phyloP scores from a whole-genome alignment of 1,284 basidiomycete genomes.

The Ceratorhiza oryzae-sativae region DNA sequence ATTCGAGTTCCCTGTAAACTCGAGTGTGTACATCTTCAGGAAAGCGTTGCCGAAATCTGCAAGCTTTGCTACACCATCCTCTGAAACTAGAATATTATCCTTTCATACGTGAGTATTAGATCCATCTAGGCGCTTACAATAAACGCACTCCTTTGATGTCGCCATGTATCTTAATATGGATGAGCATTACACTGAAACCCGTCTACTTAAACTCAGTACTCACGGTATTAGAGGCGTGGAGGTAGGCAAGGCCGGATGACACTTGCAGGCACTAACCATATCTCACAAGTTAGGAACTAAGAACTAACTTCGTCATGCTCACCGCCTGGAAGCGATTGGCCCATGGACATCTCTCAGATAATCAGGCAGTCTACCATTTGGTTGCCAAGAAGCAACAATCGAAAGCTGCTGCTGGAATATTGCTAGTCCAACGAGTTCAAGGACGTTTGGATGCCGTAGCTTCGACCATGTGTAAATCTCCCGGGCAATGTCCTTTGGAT shows the following conservation, averaged over 20 bases:
- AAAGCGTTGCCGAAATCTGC: background rate
- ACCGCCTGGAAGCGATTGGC: background rate
- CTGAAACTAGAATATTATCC: background rate
- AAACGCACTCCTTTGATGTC: conserved; percentile 6
- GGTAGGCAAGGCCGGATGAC: background rate
- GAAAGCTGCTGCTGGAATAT: background rate
- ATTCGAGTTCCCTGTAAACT: background rate
- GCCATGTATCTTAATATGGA: background rate
- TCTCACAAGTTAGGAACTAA: too few relatives aligned
- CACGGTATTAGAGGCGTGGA: background rate
- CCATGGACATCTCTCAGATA: background rate
- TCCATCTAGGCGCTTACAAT: too few relatives aligned
- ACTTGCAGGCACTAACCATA: background rate
- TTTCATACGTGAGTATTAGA: background rate
- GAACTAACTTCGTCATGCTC: background rate
- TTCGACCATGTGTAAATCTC: conserved; percentile 1
- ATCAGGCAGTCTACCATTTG: background rate
- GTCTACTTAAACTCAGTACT: background rate
- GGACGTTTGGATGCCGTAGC: background rate
- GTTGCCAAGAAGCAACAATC: background rate
- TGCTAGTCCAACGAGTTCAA: background rate
- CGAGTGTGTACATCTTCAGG: background rate
- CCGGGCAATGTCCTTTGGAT: background rate
- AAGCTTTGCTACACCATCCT: background rate
- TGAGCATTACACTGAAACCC: background rate